Evolutionary conservation across 2,329 filamentous ascomycete species (phyloP), one percentile per base, ranked within the genome.

Genomic region (Colletotrichum sp.): DNA sequence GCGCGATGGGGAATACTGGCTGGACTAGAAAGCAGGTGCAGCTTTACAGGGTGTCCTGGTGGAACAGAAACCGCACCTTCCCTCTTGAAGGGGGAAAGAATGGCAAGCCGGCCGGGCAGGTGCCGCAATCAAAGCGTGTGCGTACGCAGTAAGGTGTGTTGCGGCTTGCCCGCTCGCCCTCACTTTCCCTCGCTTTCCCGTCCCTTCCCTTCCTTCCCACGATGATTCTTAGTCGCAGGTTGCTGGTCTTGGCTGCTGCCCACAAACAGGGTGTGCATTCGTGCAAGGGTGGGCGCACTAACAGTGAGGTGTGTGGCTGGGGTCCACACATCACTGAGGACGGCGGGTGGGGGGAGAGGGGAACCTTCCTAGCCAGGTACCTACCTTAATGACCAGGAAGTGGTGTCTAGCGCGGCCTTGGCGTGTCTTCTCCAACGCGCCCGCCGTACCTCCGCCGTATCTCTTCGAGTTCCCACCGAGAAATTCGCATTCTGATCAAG

Each of bases 31-130:
- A 16, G 69, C 65, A 55, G 65, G 49, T 62, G 52, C 70, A 55
- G 21, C 52, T 76, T 18, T 26, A 63, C 67, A 74, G 65, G 74
- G 71, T 76, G 70, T 60, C 59, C 69, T 60, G 49, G 73, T 76
- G 71, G 70, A 74, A 76, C 71, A 74, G 66, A 69, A 74, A 69
- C 74, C 74, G 39, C 74, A 74, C 74, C 64, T 76, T 76, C 36
- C 74, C 74, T 76, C 34, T 76, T 76, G 64, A 30, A 66, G 71
- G 55, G 32, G 65, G 34, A 24, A 59, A 32, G 59, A 68, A 30
- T 49, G 69, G 65, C 71, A 39, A 24, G 68, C 69, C 63, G 55
- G 64, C 69, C 71, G 55, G 60, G 44, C 39, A 49, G 68, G 68
- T 49, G 36, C 55, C 52, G 66, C 66, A 39, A 69, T 57, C 30